Conservation (phyloP, 176 grass and related monocot species). For the Triticum aestivum region DNA sequence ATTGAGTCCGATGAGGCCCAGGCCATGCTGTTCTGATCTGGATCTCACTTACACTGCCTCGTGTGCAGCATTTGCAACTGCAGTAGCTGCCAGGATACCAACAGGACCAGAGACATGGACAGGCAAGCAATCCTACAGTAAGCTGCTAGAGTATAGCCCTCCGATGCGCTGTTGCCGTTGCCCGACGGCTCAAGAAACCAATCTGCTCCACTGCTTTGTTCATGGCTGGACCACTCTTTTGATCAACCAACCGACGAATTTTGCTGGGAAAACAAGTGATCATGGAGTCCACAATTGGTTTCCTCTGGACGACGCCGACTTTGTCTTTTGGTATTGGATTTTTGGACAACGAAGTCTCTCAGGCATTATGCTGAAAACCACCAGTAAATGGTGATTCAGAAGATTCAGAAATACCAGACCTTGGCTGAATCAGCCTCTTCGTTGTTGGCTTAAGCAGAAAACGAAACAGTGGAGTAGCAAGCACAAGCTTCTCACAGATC, state of each 20-base stretch:
- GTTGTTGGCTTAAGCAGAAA: no score
- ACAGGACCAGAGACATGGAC: constrained; percentile 43
- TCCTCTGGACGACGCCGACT: neutral
- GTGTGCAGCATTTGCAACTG: constrained; percentile 56
- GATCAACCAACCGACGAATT: constrained; percentile 37
- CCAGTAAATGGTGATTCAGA: constrained; percentile 22
- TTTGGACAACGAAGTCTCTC: constrained; percentile 29
- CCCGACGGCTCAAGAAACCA: constrained; percentile 54
- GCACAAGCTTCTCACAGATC: no score
- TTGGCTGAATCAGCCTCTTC: no score
- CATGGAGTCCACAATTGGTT: constrained; percentile 39
- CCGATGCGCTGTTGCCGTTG: constrained; percentile 17
- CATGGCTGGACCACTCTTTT: constrained; percentile 37
- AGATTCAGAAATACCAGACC: neutral
- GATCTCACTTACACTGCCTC: constrained; percentile 43
- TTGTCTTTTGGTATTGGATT: constrained; percentile 6
- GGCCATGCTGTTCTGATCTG: constrained; percentile 45
- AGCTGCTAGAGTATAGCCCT: constrained; percentile 2
- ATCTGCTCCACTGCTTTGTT: constrained; percentile 60
- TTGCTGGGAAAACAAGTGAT: constrained; percentile 21
- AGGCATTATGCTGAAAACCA: neutral
- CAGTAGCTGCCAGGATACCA: constrained; percentile 64
- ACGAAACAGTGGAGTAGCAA: no score
- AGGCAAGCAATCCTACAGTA: constrained; percentile 52
- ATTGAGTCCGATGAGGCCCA: constrained; percentile 39